A percentile compares a stretch with the other conserved stretches of the same genome.
Conservation (phyloP, 1,284 basidiomycete species). For the Bjerkandera adusta region DNA sequence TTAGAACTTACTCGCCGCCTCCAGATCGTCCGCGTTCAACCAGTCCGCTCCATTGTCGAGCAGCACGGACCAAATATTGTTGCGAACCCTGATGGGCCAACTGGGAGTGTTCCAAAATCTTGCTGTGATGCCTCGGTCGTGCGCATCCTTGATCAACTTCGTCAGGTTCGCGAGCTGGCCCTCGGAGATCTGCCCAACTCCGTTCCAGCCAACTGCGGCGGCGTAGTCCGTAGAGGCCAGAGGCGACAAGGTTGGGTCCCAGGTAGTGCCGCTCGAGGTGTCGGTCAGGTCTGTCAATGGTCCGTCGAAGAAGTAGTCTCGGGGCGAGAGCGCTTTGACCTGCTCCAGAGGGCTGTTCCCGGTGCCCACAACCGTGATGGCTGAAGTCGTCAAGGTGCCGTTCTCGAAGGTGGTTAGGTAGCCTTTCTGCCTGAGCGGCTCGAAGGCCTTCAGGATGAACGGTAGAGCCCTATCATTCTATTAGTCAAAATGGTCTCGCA, state of each 20-base stretch:
- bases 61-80: slow-evolving; percentile 42
- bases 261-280: slow-evolving; percentile 36
- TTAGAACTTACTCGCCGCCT: slow-evolving; percentile 42
- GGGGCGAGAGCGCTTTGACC: slow-evolving; percentile 41
- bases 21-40: slow-evolving; percentile 53
- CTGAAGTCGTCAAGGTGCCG: slow-evolving; percentile 35
- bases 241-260: slow-evolving; percentile 42
- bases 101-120: slow-evolving; percentile 54
- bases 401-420: slow-evolving; percentile 48
- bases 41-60: slow-evolving; percentile 46
- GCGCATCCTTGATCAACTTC: slow-evolving; percentile 42
- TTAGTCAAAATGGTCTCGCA: slow-evolving; percentile 1
- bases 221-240: slow-evolving; percentile 50
- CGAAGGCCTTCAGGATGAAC: slow-evolving; percentile 41
- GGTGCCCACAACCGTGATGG: slow-evolving; percentile 49
- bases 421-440: slow-evolving; percentile 43
- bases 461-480: slow-evolving; percentile 39
- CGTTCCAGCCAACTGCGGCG: slow-evolving; percentile 46
- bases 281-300: slow-evolving; percentile 42
- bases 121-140: slow-evolving; percentile 43
- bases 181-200: slow-evolving; percentile 41
- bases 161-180: slow-evolving; percentile 35
- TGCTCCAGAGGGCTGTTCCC: slow-evolving; percentile 53
- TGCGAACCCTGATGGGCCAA: slow-evolving; percentile 45
- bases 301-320: slow-evolving; percentile 55